Evolutionary conservation across 2,329 filamentous ascomycete species (phyloP), one percentile per base, ranked within the genome.

Genomic region (Fusarium annulatum): DNA sequence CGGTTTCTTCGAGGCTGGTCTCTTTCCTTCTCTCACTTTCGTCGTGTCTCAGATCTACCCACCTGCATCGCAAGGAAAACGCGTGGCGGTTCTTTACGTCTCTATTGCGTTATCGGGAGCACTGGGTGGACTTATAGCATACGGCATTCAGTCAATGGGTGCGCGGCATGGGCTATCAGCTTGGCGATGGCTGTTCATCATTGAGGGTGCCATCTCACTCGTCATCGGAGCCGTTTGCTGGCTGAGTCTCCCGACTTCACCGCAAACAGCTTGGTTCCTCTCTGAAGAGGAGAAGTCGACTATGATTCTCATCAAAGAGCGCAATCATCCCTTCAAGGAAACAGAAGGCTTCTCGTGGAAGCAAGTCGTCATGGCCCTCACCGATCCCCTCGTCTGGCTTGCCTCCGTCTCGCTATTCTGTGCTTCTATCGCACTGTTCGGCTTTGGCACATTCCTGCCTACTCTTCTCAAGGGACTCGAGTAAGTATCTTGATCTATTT

Each of bases 101-200:
- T 78, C 78, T 3, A 81, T 80, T 33, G 76, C 75, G 0, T 67
- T 81, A 2, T 79, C 76, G 0, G 81, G 81, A 7, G 81, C 77
- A 1, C 71, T 81, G 7, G 79, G 80, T 4, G 80, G 81, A 0
- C 42, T 81, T 5, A 68, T 81, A 2, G 79, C 79, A 0, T 80
- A 78, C 21, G 78, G 70, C 0, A 77, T 81, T 6, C 82, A 84
- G 36, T 81, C 82, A 0, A 82, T 88, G 66, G 85, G 88, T 18
- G 84, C 82, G 2, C 79, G 77, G 3, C 81, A 81, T 34, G 86
- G 86, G 0, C 78, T 88, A 3, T 79, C 80, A 3, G 86, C 86
- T 2, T 88, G 86, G 87, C 73, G 85, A 59, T 88, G 86, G 86
- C 77, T 87, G 0, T 88, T 88, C 64, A 85, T 86, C 39, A 79